Evolutionary conservation across 164 flowering plant genomes (phyloP), one percentile per base, ranked within the genome.

Genomic region (Euptelea pleiosperma): DNA sequence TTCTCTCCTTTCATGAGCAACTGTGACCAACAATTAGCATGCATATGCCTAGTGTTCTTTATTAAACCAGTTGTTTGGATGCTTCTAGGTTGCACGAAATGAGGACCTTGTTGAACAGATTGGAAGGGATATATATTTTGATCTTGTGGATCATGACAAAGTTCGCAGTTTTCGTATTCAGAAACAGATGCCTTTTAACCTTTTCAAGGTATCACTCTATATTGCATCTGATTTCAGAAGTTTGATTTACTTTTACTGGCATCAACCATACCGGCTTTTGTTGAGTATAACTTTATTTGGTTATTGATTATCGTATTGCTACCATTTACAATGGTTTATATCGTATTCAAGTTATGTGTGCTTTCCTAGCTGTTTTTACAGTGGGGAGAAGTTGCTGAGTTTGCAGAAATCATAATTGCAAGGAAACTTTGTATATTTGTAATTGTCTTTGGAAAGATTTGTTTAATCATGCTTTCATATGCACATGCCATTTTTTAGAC

Each of bases 131-230:
- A 81, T 87, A 42, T 87, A 79, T 71, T 87, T 87, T 72, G 94
- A 87, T 74, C 86, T 87, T 41, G 94, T 87, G 48, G 94, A 87
- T 74, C 94, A 87, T 73, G 94, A 84, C 58, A 84, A 81, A 84
- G 94, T 84, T 64, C 82, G 77, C 39, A 76, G 82, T 72, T 87
- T 87, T 24, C 88, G 90, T 28, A 77, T 87, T 58, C 86, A 87
- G 69, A 87, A 84, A 46, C 86, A 84, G 72, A 75, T 72, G 55
- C 72, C 80, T 11, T 87, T 87, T 34, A 78, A 64, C 45, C 48
- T 62, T 46, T 87, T 87, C 66, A 87, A 87, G 94, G 94, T 81
- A 73, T 47, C 31, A 25, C 22, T 18, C 18, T 34, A 31, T 16
- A 22, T 57, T 35, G 11, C 10, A 21, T 44, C 1, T 29, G 37